Evolutionary conservation across 768 basidiomycete genomes (phyloP), one percentile per base, ranked within the genome.

Genomic region (Trametes elegans): DNA sequence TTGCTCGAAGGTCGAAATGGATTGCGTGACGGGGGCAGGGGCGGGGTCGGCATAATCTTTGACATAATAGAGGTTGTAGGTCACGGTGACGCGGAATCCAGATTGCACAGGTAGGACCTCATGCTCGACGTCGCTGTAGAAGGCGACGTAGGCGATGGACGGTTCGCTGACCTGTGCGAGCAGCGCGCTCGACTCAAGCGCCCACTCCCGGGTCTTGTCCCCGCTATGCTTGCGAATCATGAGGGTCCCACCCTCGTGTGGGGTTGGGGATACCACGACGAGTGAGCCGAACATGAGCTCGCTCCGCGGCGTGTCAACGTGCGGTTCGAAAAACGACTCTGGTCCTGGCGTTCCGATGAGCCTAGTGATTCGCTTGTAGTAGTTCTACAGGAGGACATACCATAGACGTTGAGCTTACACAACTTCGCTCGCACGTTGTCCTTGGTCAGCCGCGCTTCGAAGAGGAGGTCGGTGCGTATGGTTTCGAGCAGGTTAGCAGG

Each of bases 261-360:
- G 19, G 0, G 75, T 75, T 14, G 80, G 80, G 45, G 80, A 72
- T n/a, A 78, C 71, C 29, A 82, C 58, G 1, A 82, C 74, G 8
- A 84, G 71, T 1, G 81, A 81, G 1, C 77, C 80, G 32, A 83
- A 76, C 74, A 81, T 80, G 24, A 61, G 59, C 7, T 69, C 66
- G 7, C 66, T 61, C 7, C 74, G 73, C 5, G 77, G 78, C 0
- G 79, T 79, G 53, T 81, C 81, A 36, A 74, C 70, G 58, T 80
- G 80, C 0, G 75, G 35, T 58, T 79, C 79, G 71, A 81, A 82
- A 61, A 78, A 80, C 0, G 72, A 44, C n/a, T 44, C 23, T n/a
- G 72, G 9, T 69, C 79, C 41, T 71, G 61, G 1, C 35, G 0
- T 32, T 10, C 11, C 26, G 13, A 28, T 44, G 3, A 36, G 7